Evolutionary conservation across 495 filamentous ascomycete genomes (phyloP).

Genomic region (Aspergillus carlsbadensis): DNA sequence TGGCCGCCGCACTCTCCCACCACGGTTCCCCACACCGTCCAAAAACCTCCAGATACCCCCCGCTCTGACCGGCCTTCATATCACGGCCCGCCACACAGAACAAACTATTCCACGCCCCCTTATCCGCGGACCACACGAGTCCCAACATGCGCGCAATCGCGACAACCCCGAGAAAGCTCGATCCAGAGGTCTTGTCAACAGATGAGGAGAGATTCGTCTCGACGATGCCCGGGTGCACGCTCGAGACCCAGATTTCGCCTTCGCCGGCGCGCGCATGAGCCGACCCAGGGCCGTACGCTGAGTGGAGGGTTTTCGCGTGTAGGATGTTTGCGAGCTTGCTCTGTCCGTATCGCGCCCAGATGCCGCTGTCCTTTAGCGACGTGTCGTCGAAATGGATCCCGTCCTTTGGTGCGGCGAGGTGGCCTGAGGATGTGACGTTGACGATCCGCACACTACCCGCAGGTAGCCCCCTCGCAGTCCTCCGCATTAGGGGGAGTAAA

Average conservation of each 20-base stretch:
- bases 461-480: background rate
- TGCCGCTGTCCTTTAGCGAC: background rate
- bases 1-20: background rate
- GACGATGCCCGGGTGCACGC: too few relatives aligned
- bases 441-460: conserved; percentile 2
- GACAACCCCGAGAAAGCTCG: too few relatives aligned
- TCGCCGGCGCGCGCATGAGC: too few relatives aligned
- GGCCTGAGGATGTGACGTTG: background rate
- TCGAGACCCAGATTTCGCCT: too few relatives aligned
- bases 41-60: conserved; percentile 9
- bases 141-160: too few relatives aligned
- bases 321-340: conserved; percentile 1
- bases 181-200: too few relatives aligned
- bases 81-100: background rate
- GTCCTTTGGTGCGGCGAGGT: background rate
- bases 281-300: too few relatives aligned
- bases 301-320: background rate
- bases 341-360: background rate
- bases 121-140: background rate
- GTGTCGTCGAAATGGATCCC: background rate
- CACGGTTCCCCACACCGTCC: too few relatives aligned
- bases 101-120: background rate
- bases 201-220: too few relatives aligned
- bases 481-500: background rate
- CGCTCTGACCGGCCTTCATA: conserved; percentile 16